These are phyloP conservation scores for Maudiozyma humilis DNA, from an alignment of 1,139 yeast species.

Conservation along the genomic window DNA sequence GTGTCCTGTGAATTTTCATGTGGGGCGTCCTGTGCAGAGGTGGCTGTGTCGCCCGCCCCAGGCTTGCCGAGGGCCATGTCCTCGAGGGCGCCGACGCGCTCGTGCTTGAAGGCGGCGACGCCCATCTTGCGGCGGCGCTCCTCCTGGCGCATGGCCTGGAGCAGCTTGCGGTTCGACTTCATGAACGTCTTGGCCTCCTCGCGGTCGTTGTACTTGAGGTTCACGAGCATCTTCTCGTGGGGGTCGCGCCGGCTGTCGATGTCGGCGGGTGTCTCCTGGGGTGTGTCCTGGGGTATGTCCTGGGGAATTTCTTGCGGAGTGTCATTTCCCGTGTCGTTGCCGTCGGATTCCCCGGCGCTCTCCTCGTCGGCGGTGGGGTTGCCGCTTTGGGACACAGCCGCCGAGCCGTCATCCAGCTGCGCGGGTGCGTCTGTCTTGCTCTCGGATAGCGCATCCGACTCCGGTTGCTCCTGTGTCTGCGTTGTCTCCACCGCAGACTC, in stretches of 20 bases:
- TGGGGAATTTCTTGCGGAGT: not conserved
- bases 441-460: not conserved
- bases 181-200: constrained; percentile 28
- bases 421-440: not conserved
- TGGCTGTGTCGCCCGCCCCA: no score
- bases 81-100: not conserved
- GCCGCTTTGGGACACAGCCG: constrained; percentile 30
- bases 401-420: constrained; percentile 11
- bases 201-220: constrained; percentile 30
- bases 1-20: no score
- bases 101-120: constrained; percentile 8
- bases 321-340: not conserved
- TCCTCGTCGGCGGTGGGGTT: constrained; percentile 2
- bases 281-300: no score
- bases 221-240: constrained; percentile 29
- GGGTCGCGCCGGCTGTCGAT: constrained; percentile 28
- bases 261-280: no score
- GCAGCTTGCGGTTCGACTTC: constrained; percentile 28
- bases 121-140: constrained; percentile 27
- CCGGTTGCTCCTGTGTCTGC: constrained; percentile 4
- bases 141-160: constrained; percentile 29
- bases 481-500: constrained; percentile 4
- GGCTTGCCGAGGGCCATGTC: not conserved
- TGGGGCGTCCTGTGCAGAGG: no score
- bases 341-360: not conserved